Evolutionary conservation across 768 basidiomycete species (phyloP).

Genomic region (Leccinum sublutescens): DNA sequence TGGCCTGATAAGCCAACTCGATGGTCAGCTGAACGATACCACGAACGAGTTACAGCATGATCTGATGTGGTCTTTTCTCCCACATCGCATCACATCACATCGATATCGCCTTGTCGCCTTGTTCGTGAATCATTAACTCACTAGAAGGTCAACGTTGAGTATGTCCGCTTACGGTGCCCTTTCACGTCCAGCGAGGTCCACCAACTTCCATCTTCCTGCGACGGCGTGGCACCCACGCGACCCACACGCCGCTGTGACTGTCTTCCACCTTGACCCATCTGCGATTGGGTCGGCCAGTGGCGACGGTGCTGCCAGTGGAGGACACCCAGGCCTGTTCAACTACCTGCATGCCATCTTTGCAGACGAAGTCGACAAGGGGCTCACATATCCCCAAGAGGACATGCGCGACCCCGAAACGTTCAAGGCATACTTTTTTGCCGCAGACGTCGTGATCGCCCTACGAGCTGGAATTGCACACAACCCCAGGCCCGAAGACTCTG

Average conservation of each 20-base stretch:
- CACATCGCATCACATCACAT: slow-evolving; percentile 4
- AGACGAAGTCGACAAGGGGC: slow-evolving; percentile 70
- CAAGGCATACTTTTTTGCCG: slow-evolving; percentile 73
- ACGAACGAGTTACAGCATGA: not conserved
- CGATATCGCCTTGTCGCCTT: not conserved
- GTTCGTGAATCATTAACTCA: not conserved
- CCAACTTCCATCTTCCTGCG: slow-evolving; percentile 41
- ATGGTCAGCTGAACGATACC: not conserved
- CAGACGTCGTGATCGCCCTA: slow-evolving; percentile 73
- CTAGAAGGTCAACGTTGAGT: not conserved
- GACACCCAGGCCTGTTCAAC: slow-evolving; percentile 51
- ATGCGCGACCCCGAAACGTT: slow-evolving; percentile 54
- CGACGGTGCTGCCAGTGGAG: no score
- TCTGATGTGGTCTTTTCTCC: not conserved
- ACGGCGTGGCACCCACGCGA: slow-evolving; percentile 52
- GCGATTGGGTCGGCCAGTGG: slow-evolving; percentile 12
- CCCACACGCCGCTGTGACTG: slow-evolving; percentile 23
- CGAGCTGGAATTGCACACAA: not conserved
- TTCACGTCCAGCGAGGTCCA: slow-evolving; percentile 25
- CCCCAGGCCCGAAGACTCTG: not conserved
- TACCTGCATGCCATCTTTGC: slow-evolving; percentile 64
- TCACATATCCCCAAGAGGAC: slow-evolving; percentile 85
- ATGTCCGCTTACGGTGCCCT: slow-evolving; percentile 78
- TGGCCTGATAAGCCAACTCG: not conserved
- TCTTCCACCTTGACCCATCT: slow-evolving; percentile 39